phyloP scores from a whole-genome alignment of 768 basidiomycete species.

The Hygrocybe punicea region DNA sequence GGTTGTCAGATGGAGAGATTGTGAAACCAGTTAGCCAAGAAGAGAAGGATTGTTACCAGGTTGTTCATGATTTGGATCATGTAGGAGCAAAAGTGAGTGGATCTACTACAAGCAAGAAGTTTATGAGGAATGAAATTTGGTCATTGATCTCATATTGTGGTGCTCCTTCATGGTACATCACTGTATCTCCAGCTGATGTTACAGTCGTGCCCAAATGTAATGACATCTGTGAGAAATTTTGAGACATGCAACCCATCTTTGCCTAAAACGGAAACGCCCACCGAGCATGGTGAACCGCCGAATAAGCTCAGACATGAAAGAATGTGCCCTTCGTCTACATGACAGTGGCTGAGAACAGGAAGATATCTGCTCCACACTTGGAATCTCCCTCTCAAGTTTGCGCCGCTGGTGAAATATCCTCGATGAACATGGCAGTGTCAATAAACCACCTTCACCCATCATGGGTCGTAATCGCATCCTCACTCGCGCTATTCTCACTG shows the following conservation, averaged over 20 bases:
- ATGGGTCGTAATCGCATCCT: constrained; percentile 12
- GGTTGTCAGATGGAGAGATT: constrained; percentile 4
- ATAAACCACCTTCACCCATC: constrained; percentile 17
- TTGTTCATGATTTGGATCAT: constrained; percentile 21
- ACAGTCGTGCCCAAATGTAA: no score
- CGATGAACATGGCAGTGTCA: constrained; percentile 11
- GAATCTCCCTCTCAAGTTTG: constrained; percentile 16
- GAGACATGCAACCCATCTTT: no score
- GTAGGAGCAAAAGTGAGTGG: constrained; percentile 18
- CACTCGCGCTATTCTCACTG: constrained; percentile 11
- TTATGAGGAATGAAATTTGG: constrained; percentile 17
- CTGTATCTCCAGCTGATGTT: no score
- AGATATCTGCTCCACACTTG: constrained; percentile 17
- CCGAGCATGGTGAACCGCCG: constrained; percentile 6
- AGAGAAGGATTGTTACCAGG: constrained; percentile 20
- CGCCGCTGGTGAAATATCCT: constrained; percentile 20
- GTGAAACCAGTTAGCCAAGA: constrained; percentile 14
- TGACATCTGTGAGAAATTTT: no score
- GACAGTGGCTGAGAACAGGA: constrained; percentile 14
- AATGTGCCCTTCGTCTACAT: constrained; percentile 18
- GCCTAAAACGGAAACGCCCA: no score
- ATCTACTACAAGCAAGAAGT: constrained; percentile 25
- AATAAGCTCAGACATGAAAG: constrained; percentile 16
- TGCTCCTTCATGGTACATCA: no score
- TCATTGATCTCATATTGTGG: no score